Base-by-base conservation (phyloP, 768 basidiomycete species). In the Rhizopogon roseolus region DNA sequence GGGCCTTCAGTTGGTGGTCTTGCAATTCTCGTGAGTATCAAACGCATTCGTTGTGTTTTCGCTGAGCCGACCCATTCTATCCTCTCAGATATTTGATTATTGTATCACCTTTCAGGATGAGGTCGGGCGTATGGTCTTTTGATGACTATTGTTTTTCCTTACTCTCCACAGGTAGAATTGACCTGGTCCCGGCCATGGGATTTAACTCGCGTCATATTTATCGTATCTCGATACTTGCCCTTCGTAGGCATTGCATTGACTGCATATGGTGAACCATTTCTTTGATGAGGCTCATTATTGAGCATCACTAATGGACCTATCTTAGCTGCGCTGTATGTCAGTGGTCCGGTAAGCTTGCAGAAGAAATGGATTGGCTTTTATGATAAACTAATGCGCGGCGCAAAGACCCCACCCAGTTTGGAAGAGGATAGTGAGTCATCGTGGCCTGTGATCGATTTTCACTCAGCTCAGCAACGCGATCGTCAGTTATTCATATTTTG, bases 161-260 rank as follows among this genome's bases (percentile, higher is more conserved):
- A 6, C 29, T 36, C 13, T 36, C 6, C 41, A 13, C 17, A 64
- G 62, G 61, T 28, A 22, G 52, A 37, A n/a, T 64, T 55, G 55
- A 48, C 65, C 2, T 65, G 61, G 62, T 42, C 46, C 3, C 55
- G 58, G n/a, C 34, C 16, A 22, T 64, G 62, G 61, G 55, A 55
- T 28, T 25, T 4, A 11, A 60, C 58, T 1, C 58, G 60, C 25
- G 10, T 50, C 32, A 7, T 60, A 29, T 64, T 65, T 22, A 54
- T 38, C 10, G 13, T 49, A 16, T 64, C 62, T 5, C 62, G 61
- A 28, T 64, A 65, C 50, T 27, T 65, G 9, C 61, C 62, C 4
- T 63, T 60, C 27, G 34, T 40, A 6, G 61, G 58, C 5, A 9
- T 17, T 32, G 56, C 14, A 6, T 27, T 65, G 43, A 53, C 56